Conservation (phyloP, 2,329 filamentous ascomycete genomes). For the Geosmithia morbida region DNA sequence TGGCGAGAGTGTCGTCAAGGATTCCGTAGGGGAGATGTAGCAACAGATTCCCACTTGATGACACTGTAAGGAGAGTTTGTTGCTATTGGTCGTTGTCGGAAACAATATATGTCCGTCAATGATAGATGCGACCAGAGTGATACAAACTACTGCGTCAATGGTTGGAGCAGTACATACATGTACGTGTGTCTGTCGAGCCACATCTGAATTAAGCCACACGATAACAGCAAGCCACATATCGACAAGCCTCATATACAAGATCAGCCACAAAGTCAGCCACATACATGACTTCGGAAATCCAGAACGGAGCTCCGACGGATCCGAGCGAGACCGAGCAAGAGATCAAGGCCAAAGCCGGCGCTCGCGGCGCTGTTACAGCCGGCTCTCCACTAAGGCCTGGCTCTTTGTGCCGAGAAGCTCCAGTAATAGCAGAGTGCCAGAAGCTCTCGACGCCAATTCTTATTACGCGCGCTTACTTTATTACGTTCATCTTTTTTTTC, state of each 20-base stretch:
- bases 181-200: neutral
- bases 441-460: neutral
- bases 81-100: neutral
- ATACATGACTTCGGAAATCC: neutral
- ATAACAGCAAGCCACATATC: neutral
- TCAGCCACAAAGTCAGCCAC: neutral
- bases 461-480: neutral
- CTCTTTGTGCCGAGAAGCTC: neutral
- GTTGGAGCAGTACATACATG: no score
- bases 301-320: slow-evolving; percentile 11
- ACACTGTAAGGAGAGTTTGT: no score
- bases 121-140: neutral
- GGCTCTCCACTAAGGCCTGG: neutral
- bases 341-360: neutral
- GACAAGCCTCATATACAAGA: neutral
- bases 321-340: slow-evolving; percentile 11
- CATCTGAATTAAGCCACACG: neutral
- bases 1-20: neutral
- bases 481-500: neutral
- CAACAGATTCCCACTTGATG: neutral
- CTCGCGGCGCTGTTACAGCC: neutral
- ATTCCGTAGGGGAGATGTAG: neutral
- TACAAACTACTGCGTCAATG: neutral
- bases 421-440: no score
- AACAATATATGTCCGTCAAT: neutral